Conservation (phyloP, 345 rosid species). For the Citrus mangshanensis region DNA sequence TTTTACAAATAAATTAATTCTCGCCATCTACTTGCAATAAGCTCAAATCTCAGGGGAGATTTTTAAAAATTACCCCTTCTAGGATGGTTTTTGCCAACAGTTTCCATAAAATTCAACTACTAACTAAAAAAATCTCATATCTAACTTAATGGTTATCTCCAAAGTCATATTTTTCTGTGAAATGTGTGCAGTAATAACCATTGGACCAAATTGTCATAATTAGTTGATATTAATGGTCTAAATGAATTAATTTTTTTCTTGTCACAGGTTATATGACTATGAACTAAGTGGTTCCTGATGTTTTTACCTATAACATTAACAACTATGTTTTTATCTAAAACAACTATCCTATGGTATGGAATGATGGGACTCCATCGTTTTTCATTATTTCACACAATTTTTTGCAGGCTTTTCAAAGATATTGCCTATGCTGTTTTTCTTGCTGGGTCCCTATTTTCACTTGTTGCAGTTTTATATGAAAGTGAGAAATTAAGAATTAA, state of each 20-base stretch:
- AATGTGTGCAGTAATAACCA: background rate
- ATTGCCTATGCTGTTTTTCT: background rate
- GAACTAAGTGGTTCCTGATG: background rate
- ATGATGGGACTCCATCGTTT: background rate
- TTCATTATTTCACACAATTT: background rate
- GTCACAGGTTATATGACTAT: no score
- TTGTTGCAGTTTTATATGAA: background rate
- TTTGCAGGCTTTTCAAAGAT: background rate
- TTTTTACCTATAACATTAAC: background rate
- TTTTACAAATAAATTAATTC: no score
- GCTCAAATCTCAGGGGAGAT: no score
- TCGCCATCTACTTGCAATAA: no score
- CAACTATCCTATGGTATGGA: background rate
- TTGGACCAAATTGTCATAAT: background rate
- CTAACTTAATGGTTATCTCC: background rate
- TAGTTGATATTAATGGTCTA: background rate
- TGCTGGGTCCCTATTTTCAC: no score
- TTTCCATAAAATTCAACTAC: no score
- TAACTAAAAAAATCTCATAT: background rate
- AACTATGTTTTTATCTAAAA: no score
- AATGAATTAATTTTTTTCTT: background rate
- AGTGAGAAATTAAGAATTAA: background rate
- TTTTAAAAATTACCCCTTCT: no score
- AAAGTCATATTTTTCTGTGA: background rate
- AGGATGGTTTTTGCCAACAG: no score